phyloP scores from a whole-genome alignment of 495 filamentous ascomycete species.

The Cenococcum geophilum region DNA sequence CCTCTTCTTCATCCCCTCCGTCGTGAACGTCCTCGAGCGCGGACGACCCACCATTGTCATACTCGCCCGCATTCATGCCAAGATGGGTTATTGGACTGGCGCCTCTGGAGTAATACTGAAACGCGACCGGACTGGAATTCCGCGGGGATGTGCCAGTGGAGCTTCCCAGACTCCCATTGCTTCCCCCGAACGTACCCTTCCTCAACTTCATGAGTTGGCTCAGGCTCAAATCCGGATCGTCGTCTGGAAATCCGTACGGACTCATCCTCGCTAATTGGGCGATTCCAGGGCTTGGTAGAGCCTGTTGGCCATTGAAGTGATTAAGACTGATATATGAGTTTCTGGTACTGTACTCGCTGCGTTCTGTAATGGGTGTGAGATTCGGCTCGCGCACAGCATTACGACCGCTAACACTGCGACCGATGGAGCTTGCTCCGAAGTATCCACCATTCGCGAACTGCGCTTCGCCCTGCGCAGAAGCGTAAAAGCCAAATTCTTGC shows the following conservation, averaged over 20 bases:
- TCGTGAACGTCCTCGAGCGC: slow-evolving; percentile 8
- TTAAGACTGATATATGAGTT: slow-evolving; percentile 77
- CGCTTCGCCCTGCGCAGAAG: slow-evolving; percentile 40
- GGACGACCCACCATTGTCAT: slow-evolving; percentile 20
- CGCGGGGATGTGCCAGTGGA: slow-evolving; percentile 20
- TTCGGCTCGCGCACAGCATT: slow-evolving; percentile 77
- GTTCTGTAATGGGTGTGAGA: slow-evolving; percentile 91
- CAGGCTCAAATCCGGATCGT: slow-evolving; percentile 63
- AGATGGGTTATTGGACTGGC: slow-evolving; percentile 12
- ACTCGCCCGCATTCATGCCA: neutral
- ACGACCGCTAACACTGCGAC: slow-evolving; percentile 61
- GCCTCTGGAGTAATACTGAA: slow-evolving; percentile 16
- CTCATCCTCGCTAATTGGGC: slow-evolving; percentile 68
- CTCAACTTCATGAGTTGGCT: slow-evolving; percentile 66
- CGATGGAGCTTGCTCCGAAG: slow-evolving; percentile 67
- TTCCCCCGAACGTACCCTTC: slow-evolving; percentile 72
- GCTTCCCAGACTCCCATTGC: slow-evolving; percentile 53
- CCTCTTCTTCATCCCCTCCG: slow-evolving; percentile 6
- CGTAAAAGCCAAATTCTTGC: slow-evolving; percentile 97
- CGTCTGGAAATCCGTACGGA: slow-evolving; percentile 43
- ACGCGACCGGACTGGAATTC: slow-evolving; percentile 29
- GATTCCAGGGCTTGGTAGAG: slow-evolving; percentile 53
- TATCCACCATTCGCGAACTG: slow-evolving; percentile 79
- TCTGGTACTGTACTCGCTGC: slow-evolving; percentile 90
- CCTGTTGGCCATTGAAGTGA: slow-evolving; percentile 44